phyloP scores from a whole-genome alignment of 345 rosid species.

The Euphorbia lathyris region DNA sequence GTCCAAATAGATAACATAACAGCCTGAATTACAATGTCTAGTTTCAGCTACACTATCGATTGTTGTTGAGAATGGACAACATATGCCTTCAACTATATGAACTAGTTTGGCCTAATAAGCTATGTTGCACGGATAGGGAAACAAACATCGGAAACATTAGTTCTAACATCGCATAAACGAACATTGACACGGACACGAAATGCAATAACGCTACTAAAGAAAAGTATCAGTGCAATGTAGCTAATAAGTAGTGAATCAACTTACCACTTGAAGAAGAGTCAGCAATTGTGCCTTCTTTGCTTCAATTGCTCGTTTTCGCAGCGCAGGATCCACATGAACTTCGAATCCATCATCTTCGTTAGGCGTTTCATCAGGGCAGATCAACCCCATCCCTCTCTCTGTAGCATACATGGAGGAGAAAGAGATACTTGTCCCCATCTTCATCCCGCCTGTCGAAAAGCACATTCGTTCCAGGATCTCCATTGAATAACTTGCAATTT shows the following conservation, averaged over 20 bases:
- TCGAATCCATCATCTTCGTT: constrained; percentile 26
- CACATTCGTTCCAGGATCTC: constrained; percentile 45
- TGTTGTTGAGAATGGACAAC: neutral
- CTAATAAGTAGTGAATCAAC: constrained; percentile 14
- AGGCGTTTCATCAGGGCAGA: constrained; percentile 28
- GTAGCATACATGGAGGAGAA: constrained; percentile 23
- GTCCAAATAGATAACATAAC: neutral
- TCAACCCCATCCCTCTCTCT: constrained; percentile 11
- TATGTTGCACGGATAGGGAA: no score
- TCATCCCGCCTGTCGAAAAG: constrained; percentile 29
- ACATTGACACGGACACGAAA: no score
- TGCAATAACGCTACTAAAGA: no score
- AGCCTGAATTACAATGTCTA: neutral
- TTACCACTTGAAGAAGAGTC: constrained; percentile 73
- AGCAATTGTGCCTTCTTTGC: constrained; percentile 62
- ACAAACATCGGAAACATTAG: no score
- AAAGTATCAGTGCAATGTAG: no score
- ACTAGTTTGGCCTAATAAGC: no score
- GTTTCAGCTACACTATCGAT: no score
- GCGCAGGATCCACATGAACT: constrained; percentile 26
- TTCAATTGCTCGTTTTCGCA: constrained; percentile 35
- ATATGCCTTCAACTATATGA: no score
- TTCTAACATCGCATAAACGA: no score
- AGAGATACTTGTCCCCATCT: constrained; percentile 20
- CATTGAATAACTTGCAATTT: constrained; percentile 69